phyloP scores from a whole-genome alignment of 805 yeast genomes.

The Kazachstania bromeliacearum region DNA sequence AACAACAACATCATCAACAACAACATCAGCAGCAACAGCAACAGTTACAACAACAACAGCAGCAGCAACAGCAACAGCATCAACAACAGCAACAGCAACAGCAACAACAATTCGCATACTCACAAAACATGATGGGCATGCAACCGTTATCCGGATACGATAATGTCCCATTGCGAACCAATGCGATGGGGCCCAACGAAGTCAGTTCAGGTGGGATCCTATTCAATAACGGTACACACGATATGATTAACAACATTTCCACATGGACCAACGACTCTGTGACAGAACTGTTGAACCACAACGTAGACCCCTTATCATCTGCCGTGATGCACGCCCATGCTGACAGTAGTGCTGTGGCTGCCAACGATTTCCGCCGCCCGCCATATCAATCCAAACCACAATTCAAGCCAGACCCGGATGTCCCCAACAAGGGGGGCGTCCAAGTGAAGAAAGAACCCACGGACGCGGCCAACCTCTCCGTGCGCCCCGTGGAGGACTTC shows the following conservation, averaged over 20 bases:
- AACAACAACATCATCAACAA: neutral
- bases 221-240: conserved; percentile 37
- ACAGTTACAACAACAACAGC: neutral
- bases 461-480: neutral
- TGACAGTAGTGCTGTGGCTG: neutral
- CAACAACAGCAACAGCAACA: neutral
- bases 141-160: neutral
- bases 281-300: too few relatives aligned
- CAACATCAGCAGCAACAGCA: too few relatives aligned
- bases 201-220: conserved; percentile 14
- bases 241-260: conserved; percentile 52
- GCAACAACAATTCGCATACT: neutral
- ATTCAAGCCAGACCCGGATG: neutral
- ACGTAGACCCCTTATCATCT: too few relatives aligned
- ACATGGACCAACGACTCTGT: conserved; percentile 41
- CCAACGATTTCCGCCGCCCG: too few relatives aligned
- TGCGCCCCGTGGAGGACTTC: conserved; percentile 33
- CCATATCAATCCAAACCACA: neutral
- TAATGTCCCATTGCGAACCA: neutral
- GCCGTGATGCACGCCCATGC: too few relatives aligned
- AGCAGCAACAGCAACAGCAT: neutral
- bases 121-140: neutral
- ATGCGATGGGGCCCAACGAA: neutral
- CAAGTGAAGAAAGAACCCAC: neutral
- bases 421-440: neutral